A percentile compares a stretch with the other conserved stretches of the same genome.
phyloP scores from a whole-genome alignment of 169 alveolate species.

The Plasmodium vinckei region DNA sequence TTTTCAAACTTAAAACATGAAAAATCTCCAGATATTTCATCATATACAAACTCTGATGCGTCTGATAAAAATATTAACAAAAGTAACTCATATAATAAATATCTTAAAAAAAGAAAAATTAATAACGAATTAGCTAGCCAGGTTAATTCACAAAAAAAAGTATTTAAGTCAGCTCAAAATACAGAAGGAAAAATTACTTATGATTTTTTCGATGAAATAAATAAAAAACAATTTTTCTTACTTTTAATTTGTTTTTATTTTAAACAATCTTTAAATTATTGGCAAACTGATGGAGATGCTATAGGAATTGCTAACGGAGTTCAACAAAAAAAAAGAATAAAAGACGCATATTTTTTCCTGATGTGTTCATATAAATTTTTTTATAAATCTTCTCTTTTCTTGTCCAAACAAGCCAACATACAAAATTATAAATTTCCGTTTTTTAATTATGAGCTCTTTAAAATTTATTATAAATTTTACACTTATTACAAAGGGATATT shows the following conservation, averaged over 20 bases:
- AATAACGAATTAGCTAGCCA: constrained; percentile 37
- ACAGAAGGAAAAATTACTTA: not conserved
- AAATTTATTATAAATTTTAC: constrained; percentile 43
- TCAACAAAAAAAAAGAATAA: constrained; percentile 67
- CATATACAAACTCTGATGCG: constrained; percentile 1
- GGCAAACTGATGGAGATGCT: constrained; percentile 61
- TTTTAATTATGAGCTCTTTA: constrained; percentile 43
- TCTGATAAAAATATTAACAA: constrained; percentile 1
- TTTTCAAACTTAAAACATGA: constrained; percentile 61
- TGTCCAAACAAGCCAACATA: constrained; percentile 26
- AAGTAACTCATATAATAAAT: not conserved
- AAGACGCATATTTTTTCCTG: constrained; percentile 58
- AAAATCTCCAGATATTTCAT: constrained; percentile 12
- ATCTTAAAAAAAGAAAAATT: constrained; percentile 38
- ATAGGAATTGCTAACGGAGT: constrained; percentile 66
- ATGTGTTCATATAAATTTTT: constrained; percentile 73
- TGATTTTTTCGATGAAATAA: constrained; percentile 28
- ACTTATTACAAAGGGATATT: constrained; percentile 37
- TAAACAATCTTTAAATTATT: constrained; percentile 49
- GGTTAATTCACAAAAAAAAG: constrained; percentile 1
- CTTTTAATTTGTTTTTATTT: constrained; percentile 58
- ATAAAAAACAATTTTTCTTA: constrained; percentile 71
- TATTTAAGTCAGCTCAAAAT: not conserved
- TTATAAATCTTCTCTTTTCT: constrained; percentile 62
- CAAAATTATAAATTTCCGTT: constrained; percentile 41